These are phyloP conservation scores for apple (Malus domestica) DNA, from an alignment of 306 rosid species.

Conservation along the genomic window DNA sequence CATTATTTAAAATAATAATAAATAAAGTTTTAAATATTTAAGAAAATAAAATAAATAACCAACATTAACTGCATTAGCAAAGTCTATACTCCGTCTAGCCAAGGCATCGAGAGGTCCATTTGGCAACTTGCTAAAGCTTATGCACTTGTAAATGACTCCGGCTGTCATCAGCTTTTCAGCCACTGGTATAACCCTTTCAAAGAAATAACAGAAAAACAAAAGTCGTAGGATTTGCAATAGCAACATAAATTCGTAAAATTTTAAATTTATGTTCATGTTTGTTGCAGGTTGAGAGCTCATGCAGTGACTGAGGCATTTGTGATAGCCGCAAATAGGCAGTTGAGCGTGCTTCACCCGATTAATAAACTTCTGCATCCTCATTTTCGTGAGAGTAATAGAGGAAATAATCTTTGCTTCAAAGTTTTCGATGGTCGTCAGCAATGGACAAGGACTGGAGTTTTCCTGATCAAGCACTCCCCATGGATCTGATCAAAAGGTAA, in stretches of 20 bases:
- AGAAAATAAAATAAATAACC: too few species aligned
- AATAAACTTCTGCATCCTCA: constrained; percentile 70
- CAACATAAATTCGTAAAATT: too few species aligned
- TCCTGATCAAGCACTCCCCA: constrained; percentile 69
- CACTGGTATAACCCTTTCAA: constrained; percentile 36
- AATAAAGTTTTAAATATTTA: too few species aligned
- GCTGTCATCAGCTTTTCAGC: constrained; percentile 58
- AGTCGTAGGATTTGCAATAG: neutral
- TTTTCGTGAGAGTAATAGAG: constrained; percentile 60
- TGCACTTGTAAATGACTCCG: constrained; percentile 49
- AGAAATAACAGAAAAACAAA: neutral
- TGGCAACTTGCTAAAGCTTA: constrained; percentile 67
- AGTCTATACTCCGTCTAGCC: constrained; percentile 39
- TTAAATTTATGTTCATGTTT: neutral
- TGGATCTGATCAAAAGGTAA: constrained; percentile 70
- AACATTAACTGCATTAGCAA: constrained; percentile 20
- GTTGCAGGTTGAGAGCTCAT: constrained; percentile 68
- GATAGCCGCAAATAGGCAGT: constrained; percentile 66
- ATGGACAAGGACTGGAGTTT: constrained; percentile 67
- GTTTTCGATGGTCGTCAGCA: constrained; percentile 57
- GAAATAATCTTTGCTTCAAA: constrained; percentile 46
- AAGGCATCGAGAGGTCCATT: constrained; percentile 39
- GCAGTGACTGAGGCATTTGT: constrained; percentile 76
- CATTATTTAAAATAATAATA: too few species aligned
- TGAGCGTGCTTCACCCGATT: constrained; percentile 80